Conservation (phyloP, 129 eudicot species). For the Kitagawia praeruptora region DNA sequence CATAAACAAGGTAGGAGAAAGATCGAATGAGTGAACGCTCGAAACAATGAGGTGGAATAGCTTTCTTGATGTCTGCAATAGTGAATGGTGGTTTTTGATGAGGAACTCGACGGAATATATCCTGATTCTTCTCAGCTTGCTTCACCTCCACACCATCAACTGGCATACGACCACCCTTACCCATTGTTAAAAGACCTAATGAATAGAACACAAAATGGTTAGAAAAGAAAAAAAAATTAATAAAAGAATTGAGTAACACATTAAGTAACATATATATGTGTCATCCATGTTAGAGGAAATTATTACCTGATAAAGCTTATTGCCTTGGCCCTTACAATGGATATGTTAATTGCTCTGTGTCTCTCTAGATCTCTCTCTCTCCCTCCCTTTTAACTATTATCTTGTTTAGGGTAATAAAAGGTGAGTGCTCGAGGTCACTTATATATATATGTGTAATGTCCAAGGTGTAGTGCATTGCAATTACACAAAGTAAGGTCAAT, state of each 20-base stretch:
- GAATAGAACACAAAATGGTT: neutral
- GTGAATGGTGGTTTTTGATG: slow-evolving; percentile 33
- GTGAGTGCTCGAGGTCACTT: neutral
- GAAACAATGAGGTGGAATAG: slow-evolving; percentile 41
- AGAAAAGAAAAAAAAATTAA: neutral
- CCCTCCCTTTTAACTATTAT: neutral
- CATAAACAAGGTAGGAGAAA: slow-evolving; percentile 25
- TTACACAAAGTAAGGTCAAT: neutral
- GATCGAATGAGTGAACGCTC: slow-evolving; percentile 28
- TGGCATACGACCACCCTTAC: slow-evolving; percentile 26
- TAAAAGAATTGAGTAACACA: no score
- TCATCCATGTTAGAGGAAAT: neutral
- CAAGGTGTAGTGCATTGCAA: neutral
- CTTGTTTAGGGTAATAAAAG: neutral
- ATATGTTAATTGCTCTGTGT: neutral
- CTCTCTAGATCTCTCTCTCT: neutral
- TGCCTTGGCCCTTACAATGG: neutral
- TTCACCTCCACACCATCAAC: neutral
- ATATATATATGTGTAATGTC: neutral
- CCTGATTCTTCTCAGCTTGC: neutral
- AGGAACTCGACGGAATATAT: slow-evolving; percentile 22
- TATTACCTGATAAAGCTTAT: neutral
- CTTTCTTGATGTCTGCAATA: slow-evolving; percentile 24
- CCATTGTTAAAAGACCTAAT: slow-evolving; percentile 15
- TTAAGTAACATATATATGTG: no score